Base-by-base conservation (phyloP, 306 rosid species). In the Elaeagnus macrophylla region DNA sequence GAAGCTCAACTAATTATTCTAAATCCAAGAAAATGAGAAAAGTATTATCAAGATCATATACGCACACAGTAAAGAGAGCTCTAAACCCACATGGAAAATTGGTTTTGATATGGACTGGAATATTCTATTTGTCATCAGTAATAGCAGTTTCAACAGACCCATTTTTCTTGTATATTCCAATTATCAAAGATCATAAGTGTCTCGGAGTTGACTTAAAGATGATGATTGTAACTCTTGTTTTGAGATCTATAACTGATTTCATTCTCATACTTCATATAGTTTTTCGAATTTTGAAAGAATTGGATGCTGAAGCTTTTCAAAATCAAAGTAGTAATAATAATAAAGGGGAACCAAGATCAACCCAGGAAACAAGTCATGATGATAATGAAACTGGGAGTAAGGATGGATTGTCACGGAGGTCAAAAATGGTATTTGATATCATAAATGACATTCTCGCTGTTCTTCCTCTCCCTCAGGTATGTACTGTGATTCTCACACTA, bases 221-320 rank as follows among this genome's bases (percentile, higher is more conserved):
- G 64, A 2, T 20, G 64, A 59, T 10, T 3, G 43, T 35, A 32
- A 44, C 53, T 19, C 10, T 59, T 5, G 32, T 32, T 47, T 35
- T 45, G n/a, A 53, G 64, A 25, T 45, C 41, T 12, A 6, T 59
- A 25, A 47, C 43, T 5, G 64, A 59, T 48, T 1, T 46, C 32
- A 1, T 45, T 59, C 13, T 12, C 44, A 32, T 59, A 20, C 6
- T 46, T 8, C 44, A 20, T 35, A 45, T 46, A n/a, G 16, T 9
- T 14, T 46, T 12, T n/a, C 53, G 9, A 18, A 52, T 52, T 35
- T 1, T 14, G 5, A 25, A 15, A 20, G 17, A 14, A 48, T 7
- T 11, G 12, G 44, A 8, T 40, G 12, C 12, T 8, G 12, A 40
- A 8, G 44, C 3, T 8, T 40, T 11, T 11, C 12, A 25, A 25